Evolutionary conservation across 805 yeast species (phyloP).

Genomic region (Spathaspora gorwiae): DNA sequence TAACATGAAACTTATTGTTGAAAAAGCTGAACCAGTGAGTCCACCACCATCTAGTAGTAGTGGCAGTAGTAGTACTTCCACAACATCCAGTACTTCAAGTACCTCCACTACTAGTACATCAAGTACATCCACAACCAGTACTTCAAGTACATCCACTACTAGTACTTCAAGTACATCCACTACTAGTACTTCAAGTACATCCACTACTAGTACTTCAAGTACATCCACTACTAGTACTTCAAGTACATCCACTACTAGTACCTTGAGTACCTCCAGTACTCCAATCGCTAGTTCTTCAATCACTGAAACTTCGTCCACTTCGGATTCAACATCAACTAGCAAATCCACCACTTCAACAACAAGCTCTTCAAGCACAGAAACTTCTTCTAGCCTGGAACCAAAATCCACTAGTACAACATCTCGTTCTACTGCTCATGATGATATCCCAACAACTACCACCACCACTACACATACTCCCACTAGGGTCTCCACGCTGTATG

Average conservation of each 20-base stretch:
- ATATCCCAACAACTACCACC: background rate
- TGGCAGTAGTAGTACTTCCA: conserved; percentile 3
- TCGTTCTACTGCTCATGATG: background rate
- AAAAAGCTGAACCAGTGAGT: conserved; percentile 9
- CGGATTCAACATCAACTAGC: background rate
- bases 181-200: background rate
- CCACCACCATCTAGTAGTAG: conserved; percentile 4
- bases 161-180: background rate
- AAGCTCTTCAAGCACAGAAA: background rate
- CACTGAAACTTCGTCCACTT: background rate
- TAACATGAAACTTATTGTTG: conserved; percentile 41
- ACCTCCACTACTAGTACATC: conserved; percentile 4
- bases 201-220: background rate
- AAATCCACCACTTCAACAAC: conserved; percentile 2
- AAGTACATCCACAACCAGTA: conserved; percentile 1
- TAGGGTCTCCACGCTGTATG: conserved; percentile 1
- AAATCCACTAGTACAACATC: too few relatives aligned
- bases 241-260: conserved; percentile 1
- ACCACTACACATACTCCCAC: background rate
- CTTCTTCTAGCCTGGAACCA: background rate
- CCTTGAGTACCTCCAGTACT: conserved; percentile 1
- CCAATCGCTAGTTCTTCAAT: background rate
- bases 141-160: background rate
- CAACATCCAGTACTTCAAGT: conserved; percentile 4
- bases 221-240: conserved; percentile 2